Evolutionary conservation across 2,329 filamentous ascomycete species (phyloP).

Genomic region (Akanthomyces lecanii): DNA sequence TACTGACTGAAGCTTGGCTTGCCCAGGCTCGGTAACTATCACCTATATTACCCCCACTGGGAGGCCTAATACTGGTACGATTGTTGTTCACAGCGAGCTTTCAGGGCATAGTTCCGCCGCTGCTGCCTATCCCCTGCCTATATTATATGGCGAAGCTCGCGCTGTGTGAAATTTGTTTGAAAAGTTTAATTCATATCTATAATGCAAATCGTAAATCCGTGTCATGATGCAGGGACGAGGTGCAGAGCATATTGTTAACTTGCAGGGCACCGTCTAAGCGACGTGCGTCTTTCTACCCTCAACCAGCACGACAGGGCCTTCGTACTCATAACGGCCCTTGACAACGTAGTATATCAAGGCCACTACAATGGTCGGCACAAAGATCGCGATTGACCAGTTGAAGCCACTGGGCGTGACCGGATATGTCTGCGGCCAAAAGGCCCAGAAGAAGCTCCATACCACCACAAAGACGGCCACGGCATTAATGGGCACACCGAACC

Average conservation of each 20-base stretch:
- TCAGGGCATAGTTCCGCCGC: neutral
- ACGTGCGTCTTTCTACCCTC: conserved; percentile 14
- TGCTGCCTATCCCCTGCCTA: neutral
- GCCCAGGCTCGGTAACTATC: no score
- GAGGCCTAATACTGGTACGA: no score
- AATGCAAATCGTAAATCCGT: neutral
- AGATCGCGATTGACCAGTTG: conserved; percentile 18
- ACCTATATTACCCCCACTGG: no score
- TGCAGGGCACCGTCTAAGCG: neutral
- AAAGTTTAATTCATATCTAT: neutral
- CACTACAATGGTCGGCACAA: conserved; percentile 10
- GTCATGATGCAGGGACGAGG: neutral
- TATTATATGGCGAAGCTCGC: neutral
- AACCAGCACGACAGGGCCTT: conserved; percentile 15
- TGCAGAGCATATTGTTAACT: neutral
- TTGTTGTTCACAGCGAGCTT: no score
- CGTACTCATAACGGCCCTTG: conserved; percentile 12
- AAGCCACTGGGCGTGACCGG: conserved; percentile 17
- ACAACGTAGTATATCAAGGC: conserved; percentile 17
- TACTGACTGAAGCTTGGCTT: neutral
- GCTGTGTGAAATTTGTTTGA: neutral
- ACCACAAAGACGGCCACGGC: conserved; percentile 5
- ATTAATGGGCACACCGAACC: conserved; percentile 17
- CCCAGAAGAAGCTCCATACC: conserved; percentile 19
- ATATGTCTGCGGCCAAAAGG: conserved; percentile 19